Evolutionary conservation across 1,139 yeast genomes (phyloP).

Genomic region (Yamadazyma jaroonii): DNA sequence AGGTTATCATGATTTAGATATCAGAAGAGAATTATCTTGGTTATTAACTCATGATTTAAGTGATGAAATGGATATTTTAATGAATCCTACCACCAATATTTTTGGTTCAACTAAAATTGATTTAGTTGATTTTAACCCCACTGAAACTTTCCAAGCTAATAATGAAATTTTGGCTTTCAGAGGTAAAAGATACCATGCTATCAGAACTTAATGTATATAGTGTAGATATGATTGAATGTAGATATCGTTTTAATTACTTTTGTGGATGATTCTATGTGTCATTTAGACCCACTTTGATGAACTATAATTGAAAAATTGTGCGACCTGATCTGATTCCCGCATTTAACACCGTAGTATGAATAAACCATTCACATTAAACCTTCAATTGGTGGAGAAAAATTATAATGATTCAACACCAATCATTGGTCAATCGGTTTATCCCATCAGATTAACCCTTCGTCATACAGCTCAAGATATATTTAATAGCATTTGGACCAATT

Average conservation of each 20-base stretch:
- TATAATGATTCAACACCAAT: conserved; percentile 5
- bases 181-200: conserved; percentile 95
- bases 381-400: conserved; percentile 17
- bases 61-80: conserved; percentile 76
- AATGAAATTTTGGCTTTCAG: conserved; percentile 86
- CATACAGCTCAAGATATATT: conserved; percentile 23
- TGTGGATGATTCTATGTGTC: no score
- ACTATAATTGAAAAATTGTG: no score
- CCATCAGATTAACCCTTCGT: conserved; percentile 19
- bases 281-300: no score
- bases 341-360: conserved; percentile 17
- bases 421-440: conserved; percentile 8
- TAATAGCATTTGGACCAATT: conserved; percentile 28
- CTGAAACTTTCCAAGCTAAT: conserved; percentile 89
- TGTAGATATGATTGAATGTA: conserved; percentile 6
- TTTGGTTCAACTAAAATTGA: conserved; percentile 93
- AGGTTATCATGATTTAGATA: conserved; percentile 80
- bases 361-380: conserved; percentile 19
- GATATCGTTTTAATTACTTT: background rate
- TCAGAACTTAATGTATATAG: conserved; percentile 20
- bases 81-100: conserved; percentile 69
- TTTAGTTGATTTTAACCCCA: conserved; percentile 85
- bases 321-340: no score
- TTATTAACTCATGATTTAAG: conserved; percentile 55
- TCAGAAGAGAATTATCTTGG: conserved; percentile 69